These are phyloP conservation scores for Boechera retrofracta DNA, from an alignment of 345 rosid species.

Conservation along the genomic window DNA sequence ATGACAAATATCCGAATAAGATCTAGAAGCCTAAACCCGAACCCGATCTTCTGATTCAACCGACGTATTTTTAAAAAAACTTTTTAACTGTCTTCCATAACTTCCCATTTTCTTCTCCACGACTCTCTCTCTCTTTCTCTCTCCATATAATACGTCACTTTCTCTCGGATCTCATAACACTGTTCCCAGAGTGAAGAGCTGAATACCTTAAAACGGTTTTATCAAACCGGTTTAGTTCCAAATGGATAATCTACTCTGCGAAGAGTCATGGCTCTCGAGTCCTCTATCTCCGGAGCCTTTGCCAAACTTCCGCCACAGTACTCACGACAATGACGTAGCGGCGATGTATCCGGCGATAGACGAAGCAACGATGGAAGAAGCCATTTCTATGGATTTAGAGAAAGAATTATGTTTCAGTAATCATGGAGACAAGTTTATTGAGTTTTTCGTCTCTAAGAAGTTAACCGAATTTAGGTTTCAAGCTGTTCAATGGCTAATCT, in stretches of 20 bases:
- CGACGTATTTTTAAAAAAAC: constrained; percentile 17
- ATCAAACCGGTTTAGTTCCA: constrained; percentile 10
- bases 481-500: constrained; percentile 39
- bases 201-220: background rate
- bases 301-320: constrained; percentile 2
- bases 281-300: constrained; percentile 33
- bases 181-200: constrained; percentile 19
- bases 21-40: no score
- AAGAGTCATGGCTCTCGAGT: constrained; percentile 40
- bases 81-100: constrained; percentile 33
- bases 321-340: background rate
- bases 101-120: constrained; percentile 46
- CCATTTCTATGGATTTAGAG: constrained; percentile 38
- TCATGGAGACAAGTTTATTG: constrained; percentile 33
- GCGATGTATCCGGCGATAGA: constrained; percentile 20
- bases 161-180: background rate
- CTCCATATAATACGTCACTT: constrained; percentile 18
- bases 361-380: constrained; percentile 31
- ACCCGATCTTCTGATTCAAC: constrained; percentile 1
- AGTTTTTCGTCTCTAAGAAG: constrained; percentile 31
- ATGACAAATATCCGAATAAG: no score
- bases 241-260: constrained; percentile 45
- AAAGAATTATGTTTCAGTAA: constrained; percentile 33
- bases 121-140: constrained; percentile 27
- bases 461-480: constrained; percentile 32